A percentile compares a stretch with the other conserved stretches of the same genome.
These are phyloP conservation scores for Atkinsonella texensis DNA, from an alignment of 2,329 filamentous ascomycete genomes.

Conservation along the genomic window DNA sequence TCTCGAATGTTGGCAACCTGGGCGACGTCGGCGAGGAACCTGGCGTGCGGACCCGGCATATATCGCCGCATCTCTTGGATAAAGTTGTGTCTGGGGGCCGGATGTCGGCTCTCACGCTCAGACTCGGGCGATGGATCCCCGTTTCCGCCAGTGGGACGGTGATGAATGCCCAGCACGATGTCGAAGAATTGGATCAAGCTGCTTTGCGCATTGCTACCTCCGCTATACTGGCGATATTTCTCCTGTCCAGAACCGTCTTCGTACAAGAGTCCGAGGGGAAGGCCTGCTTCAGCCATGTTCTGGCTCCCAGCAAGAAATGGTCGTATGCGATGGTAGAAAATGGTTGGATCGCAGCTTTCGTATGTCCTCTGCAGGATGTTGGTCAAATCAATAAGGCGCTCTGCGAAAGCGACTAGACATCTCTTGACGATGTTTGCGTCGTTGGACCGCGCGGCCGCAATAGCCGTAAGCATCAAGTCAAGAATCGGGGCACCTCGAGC, in stretches of 20 bases:
- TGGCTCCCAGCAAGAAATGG: constrained; percentile 93
- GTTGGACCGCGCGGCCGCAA: constrained; percentile 61
- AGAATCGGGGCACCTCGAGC: constrained; percentile 80
- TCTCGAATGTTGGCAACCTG: constrained; percentile 75
- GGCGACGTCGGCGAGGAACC: constrained; percentile 73
- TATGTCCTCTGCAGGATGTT: constrained; percentile 78
- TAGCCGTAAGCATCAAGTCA: constrained; percentile 77
- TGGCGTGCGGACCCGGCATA: constrained; percentile 88
- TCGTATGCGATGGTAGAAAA: constrained; percentile 94
- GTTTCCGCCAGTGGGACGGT: constrained; percentile 76
- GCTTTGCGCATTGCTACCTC: constrained; percentile 93
- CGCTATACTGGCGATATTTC: constrained; percentile 72
- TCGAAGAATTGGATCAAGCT: constrained; percentile 97
- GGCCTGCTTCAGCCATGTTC: constrained; percentile 91
- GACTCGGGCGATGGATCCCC: constrained; percentile 25
- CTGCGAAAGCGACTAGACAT: constrained; percentile 71
- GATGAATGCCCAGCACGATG: constrained; percentile 76
- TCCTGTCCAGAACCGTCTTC: constrained; percentile 61
- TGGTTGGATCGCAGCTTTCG: constrained; percentile 83
- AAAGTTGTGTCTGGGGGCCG: constrained; percentile 55
- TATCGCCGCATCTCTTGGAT: constrained; percentile 94
- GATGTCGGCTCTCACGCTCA: constrained; percentile 32
- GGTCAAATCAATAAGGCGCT: constrained; percentile 76
- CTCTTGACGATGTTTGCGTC: constrained; percentile 62
- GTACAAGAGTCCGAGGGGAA: constrained; percentile 79